These are phyloP conservation scores for Persicaria maculosa DNA, from an alignment of 148 eudicot species.

Conservation along the genomic window DNA sequence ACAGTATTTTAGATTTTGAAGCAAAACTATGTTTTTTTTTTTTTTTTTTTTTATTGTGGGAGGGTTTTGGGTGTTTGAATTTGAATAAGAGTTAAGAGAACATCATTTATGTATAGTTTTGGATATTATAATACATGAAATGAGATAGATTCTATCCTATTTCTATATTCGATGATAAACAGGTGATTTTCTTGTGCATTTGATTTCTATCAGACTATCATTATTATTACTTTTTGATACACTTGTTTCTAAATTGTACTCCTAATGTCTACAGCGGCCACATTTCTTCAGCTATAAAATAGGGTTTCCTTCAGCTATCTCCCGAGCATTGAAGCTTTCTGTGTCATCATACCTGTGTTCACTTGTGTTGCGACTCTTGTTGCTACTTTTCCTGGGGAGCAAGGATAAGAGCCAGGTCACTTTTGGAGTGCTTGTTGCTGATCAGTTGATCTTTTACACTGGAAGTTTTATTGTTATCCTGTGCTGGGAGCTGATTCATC, in stretches of 20 bases:
- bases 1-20: background rate
- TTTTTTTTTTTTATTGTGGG: background rate
- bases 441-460: slow-evolving; percentile 38
- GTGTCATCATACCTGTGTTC: slow-evolving; percentile 44
- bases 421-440: slow-evolving; percentile 30
- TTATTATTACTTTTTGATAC: background rate
- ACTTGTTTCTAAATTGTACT: slow-evolving; percentile 3
- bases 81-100: background rate
- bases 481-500: slow-evolving; percentile 76
- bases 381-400: slow-evolving; percentile 28
- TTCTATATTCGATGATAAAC: background rate
- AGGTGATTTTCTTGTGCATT: slow-evolving; percentile 5
- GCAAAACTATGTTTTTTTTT: background rate
- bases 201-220: background rate
- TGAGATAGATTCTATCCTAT: background rate
- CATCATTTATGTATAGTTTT: background rate
- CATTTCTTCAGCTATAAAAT: slow-evolving; percentile 93
- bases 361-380: slow-evolving; percentile 21
- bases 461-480: slow-evolving; percentile 51
- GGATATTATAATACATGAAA: background rate
- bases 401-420: slow-evolving; percentile 26
- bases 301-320: slow-evolving; percentile 54
- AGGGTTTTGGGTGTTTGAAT: background rate
- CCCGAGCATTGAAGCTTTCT: slow-evolving; percentile 54
- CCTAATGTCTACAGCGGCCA: slow-evolving; percentile 60